phyloP scores from a whole-genome alignment of 352 stramenopile species.

The Globisporangium parvum region DNA sequence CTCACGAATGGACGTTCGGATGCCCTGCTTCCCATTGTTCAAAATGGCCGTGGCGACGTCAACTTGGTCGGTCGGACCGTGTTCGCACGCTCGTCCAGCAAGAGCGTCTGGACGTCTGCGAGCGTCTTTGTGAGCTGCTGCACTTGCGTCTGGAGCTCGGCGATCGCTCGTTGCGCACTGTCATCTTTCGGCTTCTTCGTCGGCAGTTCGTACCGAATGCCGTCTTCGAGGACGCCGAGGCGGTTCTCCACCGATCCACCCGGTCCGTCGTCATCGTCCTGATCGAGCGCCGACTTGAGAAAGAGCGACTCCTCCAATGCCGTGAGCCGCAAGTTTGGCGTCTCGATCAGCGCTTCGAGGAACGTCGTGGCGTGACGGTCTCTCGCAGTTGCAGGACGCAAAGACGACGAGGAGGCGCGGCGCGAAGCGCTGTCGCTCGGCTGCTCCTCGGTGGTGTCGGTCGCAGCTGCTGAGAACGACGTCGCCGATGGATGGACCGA shows the following conservation, averaged over 20 bases:
- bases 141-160: constrained; percentile 32
- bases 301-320: constrained; percentile 33
- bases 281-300: constrained; percentile 40
- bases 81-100: constrained; percentile 16
- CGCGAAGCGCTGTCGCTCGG: background rate
- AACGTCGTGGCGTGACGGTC: constrained; percentile 10
- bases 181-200: constrained; percentile 28
- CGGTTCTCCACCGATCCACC: background rate
- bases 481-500: background rate
- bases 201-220: constrained; percentile 49
- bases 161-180: constrained; percentile 11
- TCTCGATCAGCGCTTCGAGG: constrained; percentile 24
- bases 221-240: constrained; percentile 35
- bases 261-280: constrained; percentile 21
- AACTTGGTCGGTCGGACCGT: constrained; percentile 1
- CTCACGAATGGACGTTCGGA: too few relatives aligned
- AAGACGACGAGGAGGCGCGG: too few relatives aligned
- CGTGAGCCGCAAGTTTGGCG: constrained; percentile 21
- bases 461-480: background rate
- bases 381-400: too few relatives aligned
- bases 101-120: constrained; percentile 23
- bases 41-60: constrained; percentile 3
- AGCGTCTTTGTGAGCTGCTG: constrained; percentile 35
- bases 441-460: background rate
- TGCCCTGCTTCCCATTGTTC: background rate